Base-by-base conservation (phyloP, 306 rosid species). In the Quercus parvula region DNA sequence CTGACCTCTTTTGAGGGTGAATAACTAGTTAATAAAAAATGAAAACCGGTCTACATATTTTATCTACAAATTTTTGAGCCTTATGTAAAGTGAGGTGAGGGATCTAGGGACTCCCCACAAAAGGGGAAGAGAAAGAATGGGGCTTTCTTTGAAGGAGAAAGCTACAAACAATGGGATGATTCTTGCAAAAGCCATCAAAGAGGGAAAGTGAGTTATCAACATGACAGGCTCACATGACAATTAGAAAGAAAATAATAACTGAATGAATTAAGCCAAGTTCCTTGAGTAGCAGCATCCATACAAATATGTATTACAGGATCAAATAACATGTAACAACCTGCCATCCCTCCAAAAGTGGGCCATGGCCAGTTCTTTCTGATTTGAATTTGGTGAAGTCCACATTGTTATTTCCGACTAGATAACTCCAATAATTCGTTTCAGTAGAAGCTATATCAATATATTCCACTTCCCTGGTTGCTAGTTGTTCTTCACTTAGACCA, bases 291-390 rank as follows among this genome's bases (percentile, higher is more conserved):
- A 5, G 22, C 17, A n/a, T 35, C 72, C n/a, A 27, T 12, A 28
- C 18, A 13, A 63, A 28, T 63, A 10, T 18, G 28, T 14, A 28
- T 63, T 63, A 13, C n/a, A 63, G 15, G 80, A 70, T 61, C 17
- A 70, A 71, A 14, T 27, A 5, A 52, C 11, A 35, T 44, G 31
- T 56, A 54, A 8, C 56, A 73, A 86, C 89, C 89, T 86, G 87
- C 89, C 89, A 86, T 70, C 83, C 85, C 33, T 75, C 81, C 68
- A 79, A 74, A 77, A 86, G 89, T 59, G 87, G 89, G 74, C 89
- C 89, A 8, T 77, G 87, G n/a, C 82, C 83, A 24, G 87, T 77
- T 81, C 74, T 86, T 25, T 25, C 70, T 9, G 89, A 86, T 74
- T 81, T 80, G 74, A 86, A 83, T 14, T 56, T 61, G 12, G 87